A percentile compares a stretch with the other conserved stretches of the same genome.
Evolutionary conservation across 2,329 filamentous ascomycete genomes (phyloP).

Genomic region (Stemphylium lycopersici): DNA sequence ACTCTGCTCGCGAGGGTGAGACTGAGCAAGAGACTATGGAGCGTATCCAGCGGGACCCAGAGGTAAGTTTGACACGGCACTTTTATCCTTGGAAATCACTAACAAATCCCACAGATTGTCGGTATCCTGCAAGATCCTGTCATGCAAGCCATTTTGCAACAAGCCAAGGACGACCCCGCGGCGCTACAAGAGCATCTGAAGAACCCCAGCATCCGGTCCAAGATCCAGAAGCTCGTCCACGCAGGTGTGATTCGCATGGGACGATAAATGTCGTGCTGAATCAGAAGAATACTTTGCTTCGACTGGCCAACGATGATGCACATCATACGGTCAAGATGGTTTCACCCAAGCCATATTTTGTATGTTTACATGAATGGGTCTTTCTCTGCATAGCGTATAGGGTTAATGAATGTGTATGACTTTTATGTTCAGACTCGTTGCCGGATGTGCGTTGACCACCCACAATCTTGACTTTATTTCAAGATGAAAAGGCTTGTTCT

Average conservation of each 20-base stretch:
- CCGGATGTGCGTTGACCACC: too few species aligned
- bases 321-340: too few species aligned
- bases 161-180: constrained; percentile 90
- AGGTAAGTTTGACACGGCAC: constrained; percentile 63
- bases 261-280: constrained; percentile 41
- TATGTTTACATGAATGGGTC: neutral
- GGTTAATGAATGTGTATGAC: constrained; percentile 10
- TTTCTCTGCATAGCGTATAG: constrained; percentile 28
- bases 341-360: neutral
- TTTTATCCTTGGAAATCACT: neutral
- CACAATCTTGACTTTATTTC: neutral
- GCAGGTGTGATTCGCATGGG: constrained; percentile 89
- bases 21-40: constrained; percentile 95
- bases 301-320: too few species aligned
- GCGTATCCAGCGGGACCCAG: constrained; percentile 86
- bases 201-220: constrained; percentile 81
- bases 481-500: too few species aligned
- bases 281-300: too few species aligned
- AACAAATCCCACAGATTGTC: constrained; percentile 69
- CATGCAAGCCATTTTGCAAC: constrained; percentile 97
- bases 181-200: constrained; percentile 97
- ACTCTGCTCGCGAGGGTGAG: constrained; percentile 88
- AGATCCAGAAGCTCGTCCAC: constrained; percentile 93
- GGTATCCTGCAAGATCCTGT: constrained; percentile 91
- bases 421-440: too few species aligned